A percentile compares a stretch with the other conserved stretches of the same genome.
Conservation (phyloP, 1,284 basidiomycete species). For the Rhodotorula sp. region DNA sequence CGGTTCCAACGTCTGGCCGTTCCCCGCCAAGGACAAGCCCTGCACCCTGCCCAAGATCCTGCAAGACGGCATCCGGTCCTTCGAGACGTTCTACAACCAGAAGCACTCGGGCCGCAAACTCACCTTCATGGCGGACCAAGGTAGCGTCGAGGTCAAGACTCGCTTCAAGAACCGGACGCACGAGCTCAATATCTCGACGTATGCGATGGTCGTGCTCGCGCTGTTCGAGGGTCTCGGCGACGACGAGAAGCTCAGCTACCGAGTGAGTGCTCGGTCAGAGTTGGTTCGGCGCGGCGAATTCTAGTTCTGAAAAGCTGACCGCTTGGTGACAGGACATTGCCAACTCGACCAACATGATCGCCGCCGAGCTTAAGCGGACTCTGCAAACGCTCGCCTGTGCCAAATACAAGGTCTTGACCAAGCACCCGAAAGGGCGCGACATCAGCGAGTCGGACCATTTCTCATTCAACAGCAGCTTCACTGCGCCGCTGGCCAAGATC, state of each 20-base stretch:
- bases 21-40: constrained; percentile 49
- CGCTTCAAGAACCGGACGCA: constrained; percentile 76
- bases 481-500: constrained; percentile 77
- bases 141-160: constrained; percentile 84
- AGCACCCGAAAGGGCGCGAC: constrained; percentile 84
- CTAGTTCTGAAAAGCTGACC: not conserved
- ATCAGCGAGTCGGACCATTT: constrained; percentile 74
- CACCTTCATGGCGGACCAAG: constrained; percentile 91
- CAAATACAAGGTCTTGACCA: constrained; percentile 91
- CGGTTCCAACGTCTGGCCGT: constrained; percentile 39
- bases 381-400: constrained; percentile 94
- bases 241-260: constrained; percentile 68
- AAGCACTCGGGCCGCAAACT: constrained; percentile 85
- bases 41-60: constrained; percentile 67
- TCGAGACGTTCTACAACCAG: constrained; percentile 85
- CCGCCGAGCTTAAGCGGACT: constrained; percentile 79
- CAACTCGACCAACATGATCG: constrained; percentile 66
- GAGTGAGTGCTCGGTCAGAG: constrained; percentile 53
- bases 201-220: constrained; percentile 81
- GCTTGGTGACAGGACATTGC: constrained; percentile 53
- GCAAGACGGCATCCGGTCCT: constrained; percentile 65
- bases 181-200: constrained; percentile 90
- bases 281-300: not conserved
- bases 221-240: constrained; percentile 75
- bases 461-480: constrained; percentile 82